Conservation (phyloP, 345 rosid genomes). For the Brassica carinata region DNA sequence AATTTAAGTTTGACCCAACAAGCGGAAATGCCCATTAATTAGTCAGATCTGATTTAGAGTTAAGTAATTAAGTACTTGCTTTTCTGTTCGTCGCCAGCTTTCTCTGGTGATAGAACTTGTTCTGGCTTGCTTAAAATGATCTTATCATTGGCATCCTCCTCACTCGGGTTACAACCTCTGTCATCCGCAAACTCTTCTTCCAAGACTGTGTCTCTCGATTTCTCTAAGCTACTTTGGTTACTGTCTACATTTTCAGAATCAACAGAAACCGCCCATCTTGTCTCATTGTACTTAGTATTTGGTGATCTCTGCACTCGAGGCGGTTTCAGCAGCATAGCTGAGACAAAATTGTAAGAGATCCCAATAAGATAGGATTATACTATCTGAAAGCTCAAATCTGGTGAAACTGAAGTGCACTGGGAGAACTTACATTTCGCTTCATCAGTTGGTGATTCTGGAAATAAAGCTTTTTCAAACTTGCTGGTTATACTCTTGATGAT, state of each 20-base stretch:
- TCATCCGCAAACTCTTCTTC: conserved; percentile 42
- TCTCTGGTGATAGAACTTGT: conserved; percentile 44
- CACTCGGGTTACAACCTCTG: conserved; percentile 50
- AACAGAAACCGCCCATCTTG: conserved; percentile 42
- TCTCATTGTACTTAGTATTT: conserved; percentile 49
- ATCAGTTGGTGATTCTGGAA: conserved; percentile 52
- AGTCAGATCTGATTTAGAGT: background rate
- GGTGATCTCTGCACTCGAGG: conserved; percentile 61
- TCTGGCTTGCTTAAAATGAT: conserved; percentile 48
- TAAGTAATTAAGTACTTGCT: conserved; percentile 50
- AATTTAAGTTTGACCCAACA: background rate
- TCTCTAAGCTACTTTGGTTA: conserved; percentile 37
- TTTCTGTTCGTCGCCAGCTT: conserved; percentile 45
- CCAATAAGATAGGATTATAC: conserved; percentile 6
- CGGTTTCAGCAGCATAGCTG: conserved; percentile 79
- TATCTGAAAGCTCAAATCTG: conserved; percentile 19
- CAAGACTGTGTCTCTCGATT: conserved; percentile 37
- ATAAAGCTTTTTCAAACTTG: conserved; percentile 49
- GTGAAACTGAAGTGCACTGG: conserved; percentile 14
- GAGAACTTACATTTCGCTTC: conserved; percentile 60
- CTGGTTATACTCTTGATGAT: conserved; percentile 47
- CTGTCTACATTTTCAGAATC: conserved; percentile 48
- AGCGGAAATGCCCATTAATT: conserved; percentile 12
- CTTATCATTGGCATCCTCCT: conserved; percentile 42
- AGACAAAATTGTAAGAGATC: background rate